Evolutionary conservation across 2,329 filamentous ascomycete genomes (phyloP).

Genomic region (Intubia oerlemansii): DNA sequence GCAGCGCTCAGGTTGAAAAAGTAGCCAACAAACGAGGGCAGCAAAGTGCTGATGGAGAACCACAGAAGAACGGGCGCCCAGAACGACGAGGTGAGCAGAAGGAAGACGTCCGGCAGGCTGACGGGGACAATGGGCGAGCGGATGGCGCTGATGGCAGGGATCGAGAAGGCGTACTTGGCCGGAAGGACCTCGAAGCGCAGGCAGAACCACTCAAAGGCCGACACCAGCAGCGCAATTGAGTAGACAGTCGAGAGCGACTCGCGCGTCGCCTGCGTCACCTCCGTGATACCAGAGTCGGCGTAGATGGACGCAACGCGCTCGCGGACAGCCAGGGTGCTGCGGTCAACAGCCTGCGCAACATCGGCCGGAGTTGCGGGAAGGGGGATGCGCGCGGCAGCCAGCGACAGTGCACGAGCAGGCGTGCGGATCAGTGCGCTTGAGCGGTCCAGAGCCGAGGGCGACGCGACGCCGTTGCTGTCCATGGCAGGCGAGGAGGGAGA

Average conservation of each 20-base stretch:
- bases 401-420: conserved; percentile 28
- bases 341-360: conserved; percentile 57
- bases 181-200: conserved; percentile 52
- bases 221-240: conserved; percentile 46
- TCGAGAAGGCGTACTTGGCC: conserved; percentile 48
- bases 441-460: conserved; percentile 13
- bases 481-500: no score
- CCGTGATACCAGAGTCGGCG: conserved; percentile 42
- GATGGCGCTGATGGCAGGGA: conserved; percentile 38
- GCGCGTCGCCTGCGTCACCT: conserved; percentile 43
- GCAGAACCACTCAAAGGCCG: conserved; percentile 47
- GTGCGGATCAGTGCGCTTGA: conserved; percentile 24
- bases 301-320: conserved; percentile 42
- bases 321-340: conserved; percentile 43
- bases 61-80: conserved; percentile 69
- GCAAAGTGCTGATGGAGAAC: conserved; percentile 45
- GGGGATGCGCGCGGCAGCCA: conserved; percentile 30
- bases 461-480: conserved; percentile 21
- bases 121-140: conserved; percentile 37
- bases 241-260: conserved; percentile 50
- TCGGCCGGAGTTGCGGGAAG: conserved; percentile 63
- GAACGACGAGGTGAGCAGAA: conserved; percentile 54
- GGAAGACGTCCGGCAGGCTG: conserved; percentile 60
- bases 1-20: conserved; percentile 69
- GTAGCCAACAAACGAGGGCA: conserved; percentile 57